Conservation (phyloP, 1,284 basidiomycete genomes). For the Ustilago crameri region DNA sequence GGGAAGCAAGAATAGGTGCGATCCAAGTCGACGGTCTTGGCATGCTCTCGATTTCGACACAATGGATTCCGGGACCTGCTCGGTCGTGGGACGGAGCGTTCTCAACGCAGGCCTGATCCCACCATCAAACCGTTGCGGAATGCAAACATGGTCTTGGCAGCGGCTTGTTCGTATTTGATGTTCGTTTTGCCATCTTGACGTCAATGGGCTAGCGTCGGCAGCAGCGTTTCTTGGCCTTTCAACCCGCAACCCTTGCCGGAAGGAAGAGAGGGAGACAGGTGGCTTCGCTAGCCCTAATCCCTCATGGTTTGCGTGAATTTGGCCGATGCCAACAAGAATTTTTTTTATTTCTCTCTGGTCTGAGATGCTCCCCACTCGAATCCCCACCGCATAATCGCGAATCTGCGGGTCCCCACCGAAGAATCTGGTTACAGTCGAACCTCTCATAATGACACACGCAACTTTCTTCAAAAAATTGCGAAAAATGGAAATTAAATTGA, state of each 20-base stretch:
- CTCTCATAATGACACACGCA: too few relatives aligned
- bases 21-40: neutral
- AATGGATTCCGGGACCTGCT: constrained; percentile 3
- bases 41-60: neutral
- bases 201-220: neutral
- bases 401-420: constrained; percentile 2
- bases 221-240: constrained; percentile 4
- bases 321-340: constrained; percentile 2
- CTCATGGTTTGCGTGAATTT: constrained; percentile 10
- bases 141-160: too few relatives aligned
- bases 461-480: too few relatives aligned
- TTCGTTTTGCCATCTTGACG: neutral
- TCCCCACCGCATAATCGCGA: neutral
- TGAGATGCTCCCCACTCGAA: too few relatives aligned
- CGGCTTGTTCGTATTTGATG: too few relatives aligned
- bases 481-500: too few relatives aligned
- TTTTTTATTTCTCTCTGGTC: too few relatives aligned
- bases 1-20: neutral
- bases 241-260: constrained; percentile 15
- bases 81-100: constrained; percentile 15
- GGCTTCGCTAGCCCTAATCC: neutral
- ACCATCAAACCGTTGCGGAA: too few relatives aligned
- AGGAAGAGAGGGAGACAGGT: neutral
- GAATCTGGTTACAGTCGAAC: neutral
- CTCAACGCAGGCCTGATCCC: neutral